Base-by-base conservation (phyloP, 2,329 filamentous ascomycete genomes). In the Penicillium janthinellum region DNA sequence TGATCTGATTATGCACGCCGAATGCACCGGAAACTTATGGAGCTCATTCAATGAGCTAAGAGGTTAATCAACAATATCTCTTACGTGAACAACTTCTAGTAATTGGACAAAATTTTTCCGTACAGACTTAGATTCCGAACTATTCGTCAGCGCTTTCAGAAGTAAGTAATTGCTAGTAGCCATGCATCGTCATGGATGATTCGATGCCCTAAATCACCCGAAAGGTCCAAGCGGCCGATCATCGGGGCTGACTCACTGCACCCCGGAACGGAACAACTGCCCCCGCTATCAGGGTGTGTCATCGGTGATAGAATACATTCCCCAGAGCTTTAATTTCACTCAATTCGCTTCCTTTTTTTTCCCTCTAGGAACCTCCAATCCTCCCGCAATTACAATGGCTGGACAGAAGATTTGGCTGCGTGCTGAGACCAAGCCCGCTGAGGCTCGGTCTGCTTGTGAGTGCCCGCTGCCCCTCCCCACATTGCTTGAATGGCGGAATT, bases 401-500 rank as follows among this genome's bases (percentile, higher is more conserved):
- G 64, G 64, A 58, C 78, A 75, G 67, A 73, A 78, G 72, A 77
- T 85, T 66, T 86, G 83, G 71, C 78, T 86, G 62, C 82, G 84
- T 62, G 82, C 84, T 61, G 84, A 87, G 76, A 83, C 82, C 68
- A 86, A 86, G 82, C 81, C 81, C 59, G 79, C 82, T 59, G 83
- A 85, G 77, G 82, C 82, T 70, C 81, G 83, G 59, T 83, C 83
- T 60, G 79, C 81, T 53, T 75, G 75, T 77, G 61, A 69, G 75
- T 71, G 42, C 57, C 55, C 2, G 4, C 12, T 34, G 37, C 39
- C 17, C 41, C 34, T 44, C 44, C 53, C 52, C 34, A 45, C 57
- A 41, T 39, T 49, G 37, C 28, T 63, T 52, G 20, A 58, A 51
- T 39, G 47, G 17, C 48, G 42, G 53, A n/a, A 47, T 53, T 56